Base-by-base conservation (phyloP, 768 basidiomycete genomes). In the Phylloporus arenicola region DNA sequence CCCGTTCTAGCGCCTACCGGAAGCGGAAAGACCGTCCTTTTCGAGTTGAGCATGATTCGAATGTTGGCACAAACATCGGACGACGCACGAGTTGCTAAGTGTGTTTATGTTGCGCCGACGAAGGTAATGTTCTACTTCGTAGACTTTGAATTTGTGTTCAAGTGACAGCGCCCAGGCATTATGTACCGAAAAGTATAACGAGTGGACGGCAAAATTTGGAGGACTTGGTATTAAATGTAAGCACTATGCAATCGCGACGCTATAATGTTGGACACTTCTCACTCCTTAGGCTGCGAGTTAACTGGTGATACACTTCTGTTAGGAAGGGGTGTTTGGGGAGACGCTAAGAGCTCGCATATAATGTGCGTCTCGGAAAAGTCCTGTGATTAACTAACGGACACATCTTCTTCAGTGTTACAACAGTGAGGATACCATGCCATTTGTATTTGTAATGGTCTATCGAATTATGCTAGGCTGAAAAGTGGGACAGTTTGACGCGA, bases 11-110 rank as follows among this genome's bases (percentile, higher is more conserved):
- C 95, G 3, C 96, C 96, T 0, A 98, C 96, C 13, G 92, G 94
- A 25, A 90, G 91, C 45, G 96, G 96, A 25, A 98, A 98, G 69
- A 99, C 96, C 0, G 91, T 88, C 9, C 70, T 98, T 25, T 99
- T 98, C 58, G 96, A 99, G 63, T 72, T 99, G 13, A 82, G 88
- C 2, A 88, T 97, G 47, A 80, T 98, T 45, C 81, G 81, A 29
- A 77, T 90, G 74, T 68, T 92, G 27, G 71, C 71, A 45, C 67
- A 77, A 44, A 68, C 72, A 8, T 59, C 68, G 44, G 64, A 65
- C 25, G 62, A 56, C 11, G 54, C 52, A 14, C 64, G 70, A 24
- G 53, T 64, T n/a, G 58, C 67, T 3, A 91, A 89, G 70, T 87
- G 86, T 55, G 81, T 99, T 14, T 99, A 99, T 62, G 83, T 99